Base-by-base conservation (phyloP, 371 early-diverging fungal species). In the Nematocida ausubeli region DNA sequence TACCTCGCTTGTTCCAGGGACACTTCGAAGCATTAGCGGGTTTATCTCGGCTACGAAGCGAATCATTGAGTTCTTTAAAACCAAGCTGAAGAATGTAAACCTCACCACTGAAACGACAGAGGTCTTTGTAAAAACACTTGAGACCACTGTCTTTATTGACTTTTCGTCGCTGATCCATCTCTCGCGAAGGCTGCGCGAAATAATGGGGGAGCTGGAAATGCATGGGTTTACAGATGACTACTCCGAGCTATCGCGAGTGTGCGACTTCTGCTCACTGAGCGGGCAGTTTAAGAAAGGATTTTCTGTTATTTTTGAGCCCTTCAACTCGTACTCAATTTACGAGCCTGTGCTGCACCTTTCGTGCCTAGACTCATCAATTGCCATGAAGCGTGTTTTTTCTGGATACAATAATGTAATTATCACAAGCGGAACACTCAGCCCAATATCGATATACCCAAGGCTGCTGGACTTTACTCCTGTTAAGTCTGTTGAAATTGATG, bases 401-500 rank as follows among this genome's bases (percentile, higher is more conserved):
- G 89, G 93, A 42, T 98, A 96, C 85, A 90, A 90, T 65, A 90
- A 93, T 9, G 98, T 99, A 2, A 90, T 97, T 50, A 96, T 99
- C 81, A 99, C 99, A 0, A 95, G 96, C 0, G 98, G 98, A 79
- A 98, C 99, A 19, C 88, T 99, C 39, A 95, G 95, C 30, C 98
- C 98, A 0, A 87, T 96, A 82, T 95, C 95, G 50, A 92, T 99
- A 90, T 99, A 98, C 83, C 95, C 97, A n/a, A 91, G 90, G 69
- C 92, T 99, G 80, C 88, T 99, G 16, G 90, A 92, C 47, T 95
- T 99, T 86, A 86, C 86, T 42, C 89, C 89, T 2, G 88, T 91
- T 0, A 90, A 89, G 0, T 90, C 94, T 0, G 70, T 80, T 88
- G 93, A 87, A 92, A 93, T 86, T 89, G 92, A 51, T 92, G 79